These are phyloP conservation scores for Ilex paraguariensis DNA, from an alignment of 305 asterid genomes.

Conservation along the genomic window DNA sequence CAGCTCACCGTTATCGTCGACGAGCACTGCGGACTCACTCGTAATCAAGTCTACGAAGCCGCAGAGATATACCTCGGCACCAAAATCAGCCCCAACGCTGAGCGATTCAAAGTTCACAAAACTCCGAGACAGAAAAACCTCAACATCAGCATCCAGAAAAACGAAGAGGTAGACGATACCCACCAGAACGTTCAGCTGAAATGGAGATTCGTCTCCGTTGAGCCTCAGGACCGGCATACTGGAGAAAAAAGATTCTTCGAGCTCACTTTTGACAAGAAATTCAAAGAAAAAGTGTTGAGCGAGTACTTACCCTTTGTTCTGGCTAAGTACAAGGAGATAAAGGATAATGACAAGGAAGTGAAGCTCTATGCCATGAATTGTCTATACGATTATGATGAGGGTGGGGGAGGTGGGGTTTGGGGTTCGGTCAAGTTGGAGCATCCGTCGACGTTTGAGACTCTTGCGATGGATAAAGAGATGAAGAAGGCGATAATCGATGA, in stretches of 20 bases:
- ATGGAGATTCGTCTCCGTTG: constrained; percentile 24
- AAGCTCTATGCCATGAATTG: constrained; percentile 53
- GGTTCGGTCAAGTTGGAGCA: constrained; percentile 58
- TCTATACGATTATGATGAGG: constrained; percentile 8
- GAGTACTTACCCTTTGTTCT: constrained; percentile 48
- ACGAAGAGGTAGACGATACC: constrained; percentile 22
- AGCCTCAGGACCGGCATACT: constrained; percentile 7
- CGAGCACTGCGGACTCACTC: constrained; percentile 45
- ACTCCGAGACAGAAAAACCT: constrained; percentile 40
- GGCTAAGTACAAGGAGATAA: constrained; percentile 39
- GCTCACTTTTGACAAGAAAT: constrained; percentile 41
- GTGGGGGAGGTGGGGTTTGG: constrained; percentile 29
- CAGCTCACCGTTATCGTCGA: constrained; percentile 51
- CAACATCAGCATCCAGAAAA: constrained; percentile 39
- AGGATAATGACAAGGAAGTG: constrained; percentile 35
- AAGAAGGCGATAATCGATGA: constrained; percentile 43
- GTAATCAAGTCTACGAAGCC: constrained; percentile 64
- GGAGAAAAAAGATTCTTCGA: constrained; percentile 42
- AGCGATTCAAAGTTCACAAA: constrained; percentile 42
- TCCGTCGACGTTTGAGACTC: constrained; percentile 61
- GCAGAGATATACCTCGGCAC: constrained; percentile 64
- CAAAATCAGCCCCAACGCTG: constrained; percentile 39
- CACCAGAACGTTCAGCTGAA: constrained; percentile 17
- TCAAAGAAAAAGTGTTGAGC: constrained; percentile 29
- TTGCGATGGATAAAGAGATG: constrained; percentile 45